A percentile compares a stretch with the other conserved stretches of the same genome.
Conservation (phyloP, 2,329 filamentous ascomycete genomes). For the Ampelomyces quisqualis region DNA sequence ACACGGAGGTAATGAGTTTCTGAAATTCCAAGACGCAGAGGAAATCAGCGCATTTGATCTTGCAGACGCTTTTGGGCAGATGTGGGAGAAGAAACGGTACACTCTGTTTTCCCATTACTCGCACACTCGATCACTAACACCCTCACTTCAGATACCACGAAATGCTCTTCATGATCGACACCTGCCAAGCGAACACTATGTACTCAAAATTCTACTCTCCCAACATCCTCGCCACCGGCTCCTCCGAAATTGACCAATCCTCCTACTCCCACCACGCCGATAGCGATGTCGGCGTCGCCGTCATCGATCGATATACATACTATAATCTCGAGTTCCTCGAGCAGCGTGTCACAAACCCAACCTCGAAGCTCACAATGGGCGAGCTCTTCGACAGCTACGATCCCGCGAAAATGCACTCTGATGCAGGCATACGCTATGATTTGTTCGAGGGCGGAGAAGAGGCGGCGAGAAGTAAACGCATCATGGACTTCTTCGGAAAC, state of each 20-base stretch:
- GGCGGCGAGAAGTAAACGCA: constrained; percentile 72
- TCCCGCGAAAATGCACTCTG: constrained; percentile 88
- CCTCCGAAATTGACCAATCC: constrained; percentile 90
- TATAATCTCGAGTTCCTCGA: constrained; percentile 98
- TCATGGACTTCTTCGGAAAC: constrained; percentile 98
- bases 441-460: constrained; percentile 84
- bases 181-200: constrained; percentile 99
- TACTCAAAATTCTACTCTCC: constrained; percentile 97
- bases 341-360: constrained; percentile 79
- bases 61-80: constrained; percentile 96
- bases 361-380: constrained; percentile 84
- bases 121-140: constrained; percentile 3
- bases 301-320: constrained; percentile 98
- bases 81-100: constrained; percentile 99
- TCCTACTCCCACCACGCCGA: constrained; percentile 98
- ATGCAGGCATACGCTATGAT: constrained; percentile 91
- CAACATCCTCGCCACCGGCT: constrained; percentile 98
- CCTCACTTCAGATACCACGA: constrained; percentile 74
- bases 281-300: constrained; percentile 94
- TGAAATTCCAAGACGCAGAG: constrained; percentile 98
- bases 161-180: constrained; percentile 99
- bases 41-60: constrained; percentile 96
- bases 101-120: constrained; percentile 2
- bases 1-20: constrained; percentile 93
- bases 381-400: constrained; percentile 97